A percentile compares a stretch with the other conserved stretches of the same genome.
Evolutionary conservation across 2,329 filamentous ascomycete species (phyloP).

Genomic region (Kalmusia sp.): DNA sequence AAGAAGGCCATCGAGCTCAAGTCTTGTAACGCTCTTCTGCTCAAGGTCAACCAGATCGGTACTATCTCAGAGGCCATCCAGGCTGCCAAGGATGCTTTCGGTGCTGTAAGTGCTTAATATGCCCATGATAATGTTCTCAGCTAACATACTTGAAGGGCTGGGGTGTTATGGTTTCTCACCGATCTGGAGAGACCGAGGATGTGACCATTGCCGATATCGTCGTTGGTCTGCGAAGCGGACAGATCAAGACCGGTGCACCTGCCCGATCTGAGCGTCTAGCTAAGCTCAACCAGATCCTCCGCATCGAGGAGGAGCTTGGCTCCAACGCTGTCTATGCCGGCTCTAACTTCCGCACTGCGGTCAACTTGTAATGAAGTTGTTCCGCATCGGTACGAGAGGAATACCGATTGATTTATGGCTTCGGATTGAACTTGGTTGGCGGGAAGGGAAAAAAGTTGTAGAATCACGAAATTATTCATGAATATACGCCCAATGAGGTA

Average conservation of each 20-base stretch:
- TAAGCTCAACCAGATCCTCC: constrained; percentile 99
- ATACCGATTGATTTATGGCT: not conserved
- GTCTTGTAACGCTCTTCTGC: constrained; percentile 95
- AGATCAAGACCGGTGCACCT: constrained; percentile 74
- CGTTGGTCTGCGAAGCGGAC: constrained; percentile 92
- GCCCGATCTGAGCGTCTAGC: constrained; percentile 96
- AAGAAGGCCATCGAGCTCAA: constrained; percentile 99
- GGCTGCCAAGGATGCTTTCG: constrained; percentile 96
- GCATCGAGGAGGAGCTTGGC: constrained; percentile 89
- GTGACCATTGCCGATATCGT: constrained; percentile 99
- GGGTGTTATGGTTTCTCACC: constrained; percentile 99
- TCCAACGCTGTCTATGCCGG: constrained; percentile 87
- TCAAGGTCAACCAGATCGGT: constrained; percentile 99
- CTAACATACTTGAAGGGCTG: constrained; percentile 61
- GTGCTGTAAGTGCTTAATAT: constrained; percentile 70
- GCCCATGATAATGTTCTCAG: constrained; percentile 59
- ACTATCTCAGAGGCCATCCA: constrained; percentile 98
- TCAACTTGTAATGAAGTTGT: constrained; percentile 66
- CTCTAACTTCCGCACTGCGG: constrained; percentile 86
- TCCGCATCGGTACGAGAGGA: not conserved
- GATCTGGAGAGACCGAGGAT: constrained; percentile 99
- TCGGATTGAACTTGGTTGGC: not conserved
- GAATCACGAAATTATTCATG: constrained; percentile 9
- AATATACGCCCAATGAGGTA: constrained; percentile 10
- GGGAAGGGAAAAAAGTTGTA: constrained; percentile 3